Conservation (phyloP, 495 filamentous ascomycete species). For the Aspergillus avenaceus region DNA sequence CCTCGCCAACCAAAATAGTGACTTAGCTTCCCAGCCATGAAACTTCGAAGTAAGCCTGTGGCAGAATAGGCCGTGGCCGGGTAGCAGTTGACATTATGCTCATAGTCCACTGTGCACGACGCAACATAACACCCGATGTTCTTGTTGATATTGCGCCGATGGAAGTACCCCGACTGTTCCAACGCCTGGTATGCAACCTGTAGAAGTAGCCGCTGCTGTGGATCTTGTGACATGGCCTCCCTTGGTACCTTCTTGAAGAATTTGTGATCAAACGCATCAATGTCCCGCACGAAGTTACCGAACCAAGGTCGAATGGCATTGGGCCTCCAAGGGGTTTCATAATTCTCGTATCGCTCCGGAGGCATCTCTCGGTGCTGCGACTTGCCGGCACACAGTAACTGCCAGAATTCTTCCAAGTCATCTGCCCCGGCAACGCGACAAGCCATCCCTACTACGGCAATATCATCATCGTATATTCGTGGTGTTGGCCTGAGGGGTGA, state of each 20-base stretch:
- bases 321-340: conserved; percentile 31
- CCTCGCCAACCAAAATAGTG: conserved; percentile 51
- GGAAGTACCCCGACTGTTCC: conserved; percentile 42
- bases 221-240: conserved; percentile 48
- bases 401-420: conserved; percentile 42
- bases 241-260: conserved; percentile 49
- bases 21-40: conserved; percentile 31
- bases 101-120: conserved; percentile 28
- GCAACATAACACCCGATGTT: conserved; percentile 38
- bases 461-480: conserved; percentile 24
- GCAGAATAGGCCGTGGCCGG: conserved; percentile 34
- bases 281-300: conserved; percentile 43
- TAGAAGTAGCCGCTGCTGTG: conserved; percentile 47
- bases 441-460: conserved; percentile 53
- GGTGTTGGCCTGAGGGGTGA: conserved; percentile 3
- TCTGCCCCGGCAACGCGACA: conserved; percentile 46
- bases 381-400: conserved; percentile 32
- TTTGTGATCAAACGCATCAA: conserved; percentile 46
- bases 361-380: conserved; percentile 41
- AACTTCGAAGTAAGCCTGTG: conserved; percentile 31
- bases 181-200: conserved; percentile 48
- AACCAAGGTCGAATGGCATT: conserved; percentile 36
- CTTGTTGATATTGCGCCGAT: neutral
- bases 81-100: conserved; percentile 34
- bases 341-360: conserved; percentile 26